Percentiles rank a stretch among this genome's conserved stretches.
Conservation (phyloP, 2,329 filamentous ascomycete genomes). For the Fusarium subglutinans region DNA sequence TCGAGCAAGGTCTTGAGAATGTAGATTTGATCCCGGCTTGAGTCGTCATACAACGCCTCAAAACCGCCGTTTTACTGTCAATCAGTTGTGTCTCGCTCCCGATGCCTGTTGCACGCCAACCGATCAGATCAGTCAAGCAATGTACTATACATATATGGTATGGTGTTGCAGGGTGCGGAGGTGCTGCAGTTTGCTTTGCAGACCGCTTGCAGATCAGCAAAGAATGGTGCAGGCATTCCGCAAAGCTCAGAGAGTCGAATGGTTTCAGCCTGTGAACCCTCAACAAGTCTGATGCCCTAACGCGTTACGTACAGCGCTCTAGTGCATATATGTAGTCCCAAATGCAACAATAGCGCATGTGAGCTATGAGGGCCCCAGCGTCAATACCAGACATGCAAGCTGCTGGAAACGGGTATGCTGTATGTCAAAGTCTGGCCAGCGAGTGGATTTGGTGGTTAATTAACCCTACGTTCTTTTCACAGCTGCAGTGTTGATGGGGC, state of each 20-base stretch:
- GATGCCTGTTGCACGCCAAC: conserved; percentile 13
- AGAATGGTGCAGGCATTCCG: conserved; percentile 26
- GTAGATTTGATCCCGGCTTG: conserved; percentile 4
- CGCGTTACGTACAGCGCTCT: conserved; percentile 28
- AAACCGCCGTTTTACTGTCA: conserved; percentile 20
- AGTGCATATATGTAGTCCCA: conserved; percentile 30
- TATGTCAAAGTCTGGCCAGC: neutral
- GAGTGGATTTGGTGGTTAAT: conserved; percentile 8
- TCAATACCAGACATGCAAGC: conserved; percentile 28
- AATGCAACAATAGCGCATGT: conserved; percentile 20
- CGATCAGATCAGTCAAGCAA: conserved; percentile 10
- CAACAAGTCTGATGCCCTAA: conserved; percentile 33
- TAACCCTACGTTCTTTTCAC: neutral
- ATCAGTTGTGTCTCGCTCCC: conserved; percentile 11
- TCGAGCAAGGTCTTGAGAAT: neutral
- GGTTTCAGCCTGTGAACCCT: conserved; percentile 38
- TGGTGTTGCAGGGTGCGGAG: conserved; percentile 23
- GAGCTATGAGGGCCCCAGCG: conserved; percentile 24
- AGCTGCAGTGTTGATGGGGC: neutral
- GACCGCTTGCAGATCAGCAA: conserved; percentile 40
- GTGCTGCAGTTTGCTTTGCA: conserved; percentile 23
- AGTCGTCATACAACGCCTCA: conserved; percentile 17
- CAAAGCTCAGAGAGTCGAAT: conserved; percentile 23
- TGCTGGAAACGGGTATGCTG: conserved; percentile 32
- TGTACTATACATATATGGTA: neutral